These are phyloP conservation scores for Corynespora cassiicola DNA, from an alignment of 2,329 filamentous ascomycete genomes.

Conservation along the genomic window DNA sequence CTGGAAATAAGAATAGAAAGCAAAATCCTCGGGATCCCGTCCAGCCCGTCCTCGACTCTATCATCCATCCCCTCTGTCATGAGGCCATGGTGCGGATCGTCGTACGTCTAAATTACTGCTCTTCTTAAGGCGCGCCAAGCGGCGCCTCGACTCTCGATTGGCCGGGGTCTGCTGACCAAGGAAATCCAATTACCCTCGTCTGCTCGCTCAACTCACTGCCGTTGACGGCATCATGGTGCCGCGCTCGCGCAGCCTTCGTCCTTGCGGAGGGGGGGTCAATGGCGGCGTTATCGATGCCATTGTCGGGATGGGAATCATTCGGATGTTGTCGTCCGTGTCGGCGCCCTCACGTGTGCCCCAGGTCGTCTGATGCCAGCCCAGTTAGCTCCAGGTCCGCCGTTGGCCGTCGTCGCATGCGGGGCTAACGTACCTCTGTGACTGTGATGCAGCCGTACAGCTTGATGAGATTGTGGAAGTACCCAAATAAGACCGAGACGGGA, in stretches of 20 bases:
- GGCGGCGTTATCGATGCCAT: slow-evolving; percentile 43
- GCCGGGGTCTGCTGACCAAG: slow-evolving; percentile 29
- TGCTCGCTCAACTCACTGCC: slow-evolving; percentile 30
- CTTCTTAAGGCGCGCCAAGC: slow-evolving; percentile 30
- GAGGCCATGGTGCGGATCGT: slow-evolving; percentile 31
- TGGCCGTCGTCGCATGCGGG: slow-evolving; percentile 30
- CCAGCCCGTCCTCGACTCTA: slow-evolving; percentile 22
- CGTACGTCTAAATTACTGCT: slow-evolving; percentile 46
- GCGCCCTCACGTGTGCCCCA: slow-evolving; percentile 95
- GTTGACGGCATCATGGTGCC: slow-evolving; percentile 30
- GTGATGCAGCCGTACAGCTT: slow-evolving; percentile 89
- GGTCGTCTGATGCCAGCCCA: slow-evolving; percentile 70
- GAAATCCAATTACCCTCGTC: slow-evolving; percentile 19
- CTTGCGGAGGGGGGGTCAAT: slow-evolving; percentile 38
- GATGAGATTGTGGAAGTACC: slow-evolving; percentile 90
- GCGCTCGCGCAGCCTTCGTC: slow-evolving; percentile 44
- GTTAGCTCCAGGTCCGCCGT: slow-evolving; percentile 10
- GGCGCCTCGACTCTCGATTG: slow-evolving; percentile 25
- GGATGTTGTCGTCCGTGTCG: slow-evolving; percentile 69
- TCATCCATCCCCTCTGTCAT: slow-evolving; percentile 24
- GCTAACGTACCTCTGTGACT: slow-evolving; percentile 51
- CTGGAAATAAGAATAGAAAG: slow-evolving; percentile 13
- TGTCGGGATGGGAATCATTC: slow-evolving; percentile 45
- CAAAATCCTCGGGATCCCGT: slow-evolving; percentile 11
- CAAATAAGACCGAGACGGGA: slow-evolving; percentile 86